phyloP scores from a whole-genome alignment of 768 basidiomycete species.

The Podaxis carcinomalis region DNA sequence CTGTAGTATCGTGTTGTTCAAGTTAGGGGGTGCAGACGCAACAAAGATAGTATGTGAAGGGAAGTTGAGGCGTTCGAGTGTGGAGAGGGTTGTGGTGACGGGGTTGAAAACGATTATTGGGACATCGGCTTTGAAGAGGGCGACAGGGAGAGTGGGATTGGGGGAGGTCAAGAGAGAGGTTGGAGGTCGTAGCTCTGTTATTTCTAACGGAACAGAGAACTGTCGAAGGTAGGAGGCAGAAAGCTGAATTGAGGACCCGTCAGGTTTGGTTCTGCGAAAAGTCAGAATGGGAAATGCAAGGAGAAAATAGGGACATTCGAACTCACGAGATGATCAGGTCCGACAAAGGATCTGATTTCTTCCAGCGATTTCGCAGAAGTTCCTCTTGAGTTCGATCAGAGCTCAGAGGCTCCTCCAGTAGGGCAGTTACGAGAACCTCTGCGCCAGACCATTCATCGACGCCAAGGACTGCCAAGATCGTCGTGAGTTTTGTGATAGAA shows the following conservation, averaged over 20 bases:
- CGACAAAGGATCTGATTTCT: slow-evolving; percentile 16
- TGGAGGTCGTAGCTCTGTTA: slow-evolving; percentile 35
- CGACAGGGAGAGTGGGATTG: slow-evolving; percentile 14
- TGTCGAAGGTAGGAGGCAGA: slow-evolving; percentile 54
- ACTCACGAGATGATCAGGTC: slow-evolving; percentile 37
- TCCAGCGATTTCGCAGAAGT: slow-evolving; percentile 48
- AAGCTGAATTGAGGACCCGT: slow-evolving; percentile 22
- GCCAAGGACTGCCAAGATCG: slow-evolving; percentile 44
- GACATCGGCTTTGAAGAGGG: slow-evolving; percentile 48
- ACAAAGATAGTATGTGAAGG: slow-evolving; percentile 45
- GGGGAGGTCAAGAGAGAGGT: slow-evolving; percentile 15
- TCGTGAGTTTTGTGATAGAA: slow-evolving; percentile 4
- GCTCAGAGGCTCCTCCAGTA: slow-evolving; percentile 67
- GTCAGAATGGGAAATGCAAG: slow-evolving; percentile 13
- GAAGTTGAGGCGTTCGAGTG: slow-evolving; percentile 24
- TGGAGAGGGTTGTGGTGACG: slow-evolving; percentile 41
- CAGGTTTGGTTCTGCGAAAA: slow-evolving; percentile 21
- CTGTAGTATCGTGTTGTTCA: slow-evolving; percentile 9
- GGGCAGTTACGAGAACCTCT: slow-evolving; percentile 59
- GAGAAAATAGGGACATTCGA: background rate
- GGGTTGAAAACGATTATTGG: slow-evolving; percentile 66
- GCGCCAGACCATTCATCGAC: slow-evolving; percentile 50
- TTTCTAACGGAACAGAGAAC: slow-evolving; percentile 46
- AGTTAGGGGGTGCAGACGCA: slow-evolving; percentile 19
- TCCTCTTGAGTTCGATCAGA: slow-evolving; percentile 43